Evolutionary conservation across 352 stramenopile genomes (phyloP).

Genomic region (Globisporangium heterothallicum): DNA sequence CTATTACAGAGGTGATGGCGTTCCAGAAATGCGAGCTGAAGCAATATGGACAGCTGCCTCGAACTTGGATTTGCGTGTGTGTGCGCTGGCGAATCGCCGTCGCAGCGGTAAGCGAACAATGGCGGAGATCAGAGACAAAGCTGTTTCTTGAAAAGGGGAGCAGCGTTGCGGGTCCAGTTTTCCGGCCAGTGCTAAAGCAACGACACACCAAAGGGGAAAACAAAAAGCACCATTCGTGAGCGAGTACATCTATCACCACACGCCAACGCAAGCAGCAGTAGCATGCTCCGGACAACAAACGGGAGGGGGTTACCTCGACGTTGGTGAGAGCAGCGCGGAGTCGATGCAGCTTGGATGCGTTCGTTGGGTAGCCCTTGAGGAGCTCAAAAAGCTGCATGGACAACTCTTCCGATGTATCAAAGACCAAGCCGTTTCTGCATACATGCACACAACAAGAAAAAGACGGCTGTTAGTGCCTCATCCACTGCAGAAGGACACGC

Average conservation of each 20-base stretch:
- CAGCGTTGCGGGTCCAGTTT: conserved; percentile 62
- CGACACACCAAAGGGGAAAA: background rate
- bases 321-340: conserved; percentile 40
- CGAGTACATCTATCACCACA: too few species aligned
- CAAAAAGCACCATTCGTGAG: too few species aligned
- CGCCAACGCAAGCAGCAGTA: too few species aligned
- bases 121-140: conserved; percentile 20
- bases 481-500: background rate
- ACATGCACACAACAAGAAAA: too few species aligned
- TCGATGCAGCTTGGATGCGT: conserved; percentile 36
- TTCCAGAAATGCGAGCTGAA: too few species aligned
- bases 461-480: background rate
- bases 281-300: too few species aligned
- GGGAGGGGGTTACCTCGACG: too few species aligned
- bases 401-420: conserved; percentile 52
- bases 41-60: too few species aligned
- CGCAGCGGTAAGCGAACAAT: too few species aligned
- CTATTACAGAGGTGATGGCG: too few species aligned
- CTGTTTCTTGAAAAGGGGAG: conserved; percentile 55
- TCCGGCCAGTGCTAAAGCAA: conserved; percentile 61
- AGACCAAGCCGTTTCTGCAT: conserved; percentile 69
- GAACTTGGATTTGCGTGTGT: conserved; percentile 18
- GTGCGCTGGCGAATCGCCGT: too few species aligned
- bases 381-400: conserved; percentile 56
- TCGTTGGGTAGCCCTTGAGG: conserved; percentile 46